Evolutionary conservation across 2,329 filamentous ascomycete genomes (phyloP).

Genomic region (Neofusicoccum kwambonambiense): DNA sequence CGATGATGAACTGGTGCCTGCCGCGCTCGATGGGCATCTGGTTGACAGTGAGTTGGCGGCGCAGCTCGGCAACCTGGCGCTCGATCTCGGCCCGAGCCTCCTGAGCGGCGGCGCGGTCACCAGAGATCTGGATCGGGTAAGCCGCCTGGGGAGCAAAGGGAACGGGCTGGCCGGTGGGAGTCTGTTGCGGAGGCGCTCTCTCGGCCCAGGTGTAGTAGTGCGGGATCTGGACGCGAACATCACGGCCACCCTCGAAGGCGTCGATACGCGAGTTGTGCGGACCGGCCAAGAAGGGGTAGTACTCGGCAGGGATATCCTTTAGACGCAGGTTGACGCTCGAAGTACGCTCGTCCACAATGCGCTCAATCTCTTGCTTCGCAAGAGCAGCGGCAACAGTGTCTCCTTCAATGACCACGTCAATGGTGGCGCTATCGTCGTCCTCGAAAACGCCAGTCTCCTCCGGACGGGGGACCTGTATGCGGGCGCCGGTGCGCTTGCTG

Average conservation of each 20-base stretch:
- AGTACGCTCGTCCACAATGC: constrained; percentile 82
- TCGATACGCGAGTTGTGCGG: constrained; percentile 67
- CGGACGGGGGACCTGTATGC: constrained; percentile 82
- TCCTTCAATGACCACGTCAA: constrained; percentile 87
- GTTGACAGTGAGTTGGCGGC: constrained; percentile 71
- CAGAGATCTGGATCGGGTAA: constrained; percentile 79
- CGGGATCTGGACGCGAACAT: constrained; percentile 79
- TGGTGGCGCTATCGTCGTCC: constrained; percentile 72
- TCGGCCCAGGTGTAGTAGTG: constrained; percentile 72
- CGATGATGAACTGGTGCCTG: constrained; percentile 92
- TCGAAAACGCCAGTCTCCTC: constrained; percentile 68
- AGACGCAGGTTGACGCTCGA: constrained; percentile 79
- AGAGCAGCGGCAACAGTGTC: constrained; percentile 84
- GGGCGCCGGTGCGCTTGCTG: constrained; percentile 84
- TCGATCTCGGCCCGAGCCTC: constrained; percentile 79
- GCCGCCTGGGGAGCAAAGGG: constrained; percentile 70
- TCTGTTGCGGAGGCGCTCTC: constrained; percentile 64
- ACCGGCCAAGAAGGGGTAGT: constrained; percentile 92
- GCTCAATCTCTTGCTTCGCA: constrained; percentile 78
- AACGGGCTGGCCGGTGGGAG: constrained; percentile 63
- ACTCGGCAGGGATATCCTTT: constrained; percentile 82
- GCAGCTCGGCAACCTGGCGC: constrained; percentile 71
- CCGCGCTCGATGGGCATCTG: constrained; percentile 81
- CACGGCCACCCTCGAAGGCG: constrained; percentile 69
- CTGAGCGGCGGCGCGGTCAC: constrained; percentile 80